Base-by-base conservation (phyloP, 768 basidiomycete genomes). In the Agrocybe praecox region DNA sequence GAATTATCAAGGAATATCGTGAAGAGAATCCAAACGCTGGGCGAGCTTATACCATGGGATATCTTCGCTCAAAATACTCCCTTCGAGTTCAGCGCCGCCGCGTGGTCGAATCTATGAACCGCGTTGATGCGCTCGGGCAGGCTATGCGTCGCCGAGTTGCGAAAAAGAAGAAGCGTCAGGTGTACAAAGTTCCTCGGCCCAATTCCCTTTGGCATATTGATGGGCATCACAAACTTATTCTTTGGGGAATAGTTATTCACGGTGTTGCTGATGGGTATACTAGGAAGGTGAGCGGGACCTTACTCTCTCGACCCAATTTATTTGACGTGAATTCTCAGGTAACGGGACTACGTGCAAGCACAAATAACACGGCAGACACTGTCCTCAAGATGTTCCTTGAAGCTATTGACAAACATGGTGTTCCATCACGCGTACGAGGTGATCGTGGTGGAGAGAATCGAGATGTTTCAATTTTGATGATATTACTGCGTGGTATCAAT, bases 371-470 rank as follows among this genome's bases (percentile, higher is more conserved):
- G 0, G 65, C 73, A 0, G 46, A 57, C 6, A 78, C 74, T 0
- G 76, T 78, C 10, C 58, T 68, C 1, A 50, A 67, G 3, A 49
- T 72, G 12, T 74, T 73, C 46, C 49, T 67, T 7, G 58, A 68
- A 34, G 59, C 61, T 0, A 59, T 67, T 8, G 12, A 49, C 2
- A 52, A 62, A 5, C 59, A 70, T 56, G 72, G 73, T 0, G 23
- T 64, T 1, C 74, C 72, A 5, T 65, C 53, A 6, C 59, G 66
- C 6, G 56, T 72, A 0, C 60, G 68, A 6, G 73, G 73, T 17
- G 74, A 76, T 55, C 60, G 67, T 49, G 72, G 75, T n/a, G 65
- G 66, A 6, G 71, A 73, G 50, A 74, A 75, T 49, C n/a, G 63
- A 0, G 55, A 61, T 26, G 62, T 64, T 0, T 63, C 63, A 0